phyloP scores from a whole-genome alignment of 495 filamentous ascomycete species.

The Talaromyces trachyspermus region DNA sequence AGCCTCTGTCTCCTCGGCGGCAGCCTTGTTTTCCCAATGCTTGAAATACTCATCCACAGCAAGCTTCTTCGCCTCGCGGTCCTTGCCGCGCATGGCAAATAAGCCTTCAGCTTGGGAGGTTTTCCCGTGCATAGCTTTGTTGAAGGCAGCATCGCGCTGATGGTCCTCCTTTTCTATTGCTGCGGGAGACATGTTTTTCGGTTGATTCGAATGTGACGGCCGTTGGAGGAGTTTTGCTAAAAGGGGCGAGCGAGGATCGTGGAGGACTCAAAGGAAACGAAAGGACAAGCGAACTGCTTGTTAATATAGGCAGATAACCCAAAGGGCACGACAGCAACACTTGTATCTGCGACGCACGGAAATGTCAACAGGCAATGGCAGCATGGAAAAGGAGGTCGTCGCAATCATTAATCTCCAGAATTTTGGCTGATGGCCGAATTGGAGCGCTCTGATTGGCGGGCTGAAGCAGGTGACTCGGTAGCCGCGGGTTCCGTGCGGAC shows the following conservation, averaged over 20 bases:
- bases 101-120: slow-evolving; percentile 68
- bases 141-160: slow-evolving; percentile 86
- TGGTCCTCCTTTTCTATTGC: slow-evolving; percentile 82
- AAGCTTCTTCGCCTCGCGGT: slow-evolving; percentile 71
- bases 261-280: slow-evolving; percentile 8
- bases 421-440: too few relatives aligned
- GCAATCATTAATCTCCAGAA: too few relatives aligned
- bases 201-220: slow-evolving; percentile 4
- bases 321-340: too few relatives aligned
- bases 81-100: slow-evolving; percentile 78
- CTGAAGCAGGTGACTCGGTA: not conserved
- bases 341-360: too few relatives aligned
- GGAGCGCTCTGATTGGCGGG: not conserved
- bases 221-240: slow-evolving; percentile 7
- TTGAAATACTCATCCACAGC: slow-evolving; percentile 99
- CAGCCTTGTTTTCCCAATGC: slow-evolving; percentile 94
- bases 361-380: too few relatives aligned
- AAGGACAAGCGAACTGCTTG: slow-evolving; percentile 2
- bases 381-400: too few relatives aligned
- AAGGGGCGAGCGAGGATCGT: slow-evolving; percentile 5
- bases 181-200: slow-evolving; percentile 57
- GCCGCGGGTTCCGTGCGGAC: not conserved
- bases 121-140: slow-evolving; percentile 84
- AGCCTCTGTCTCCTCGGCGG: slow-evolving; percentile 69
- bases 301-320: too few relatives aligned